Conservation (phyloP, 257 asterid species). For the Voacanga thouarsii region DNA sequence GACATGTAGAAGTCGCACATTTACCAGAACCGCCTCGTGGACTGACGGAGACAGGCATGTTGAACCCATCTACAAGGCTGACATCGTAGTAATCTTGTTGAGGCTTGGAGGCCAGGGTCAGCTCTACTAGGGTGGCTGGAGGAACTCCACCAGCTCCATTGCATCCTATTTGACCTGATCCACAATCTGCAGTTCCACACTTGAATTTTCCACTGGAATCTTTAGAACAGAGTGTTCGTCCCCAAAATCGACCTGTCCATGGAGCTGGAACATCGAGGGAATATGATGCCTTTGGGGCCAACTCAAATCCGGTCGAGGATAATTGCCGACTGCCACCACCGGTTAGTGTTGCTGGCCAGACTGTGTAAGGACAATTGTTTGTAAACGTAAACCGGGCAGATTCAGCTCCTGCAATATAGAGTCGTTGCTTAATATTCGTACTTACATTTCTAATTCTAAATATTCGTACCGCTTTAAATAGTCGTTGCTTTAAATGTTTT, state of each 20-base stretch:
- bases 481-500: too few relatives aligned
- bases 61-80: slow-evolving; percentile 54
- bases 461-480: too few relatives aligned
- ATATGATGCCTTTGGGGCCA: background rate
- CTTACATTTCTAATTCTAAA: too few relatives aligned
- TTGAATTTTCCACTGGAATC: background rate
- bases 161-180: slow-evolving; percentile 23
- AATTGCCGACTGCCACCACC: background rate
- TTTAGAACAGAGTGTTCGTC: background rate
- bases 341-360: slow-evolving; percentile 17
- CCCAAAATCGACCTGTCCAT: slow-evolving; percentile 18
- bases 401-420: slow-evolving; percentile 1
- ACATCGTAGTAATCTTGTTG: slow-evolving; percentile 46
- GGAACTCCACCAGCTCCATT: slow-evolving; percentile 37
- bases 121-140: slow-evolving; percentile 40
- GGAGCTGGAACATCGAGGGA: background rate
- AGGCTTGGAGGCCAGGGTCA: slow-evolving; percentile 30
- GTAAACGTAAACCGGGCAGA: slow-evolving; percentile 2
- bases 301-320: slow-evolving; percentile 12
- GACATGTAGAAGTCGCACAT: slow-evolving; percentile 17
- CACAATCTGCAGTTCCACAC: slow-evolving; percentile 12
- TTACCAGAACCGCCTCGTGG: slow-evolving; percentile 14
- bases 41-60: slow-evolving; percentile 30
- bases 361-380: slow-evolving; percentile 10
- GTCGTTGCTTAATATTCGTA: too few relatives aligned